Evolutionary conservation across 2,329 filamentous ascomycete species (phyloP).

Genomic region (Verticillium albo-atrum): DNA sequence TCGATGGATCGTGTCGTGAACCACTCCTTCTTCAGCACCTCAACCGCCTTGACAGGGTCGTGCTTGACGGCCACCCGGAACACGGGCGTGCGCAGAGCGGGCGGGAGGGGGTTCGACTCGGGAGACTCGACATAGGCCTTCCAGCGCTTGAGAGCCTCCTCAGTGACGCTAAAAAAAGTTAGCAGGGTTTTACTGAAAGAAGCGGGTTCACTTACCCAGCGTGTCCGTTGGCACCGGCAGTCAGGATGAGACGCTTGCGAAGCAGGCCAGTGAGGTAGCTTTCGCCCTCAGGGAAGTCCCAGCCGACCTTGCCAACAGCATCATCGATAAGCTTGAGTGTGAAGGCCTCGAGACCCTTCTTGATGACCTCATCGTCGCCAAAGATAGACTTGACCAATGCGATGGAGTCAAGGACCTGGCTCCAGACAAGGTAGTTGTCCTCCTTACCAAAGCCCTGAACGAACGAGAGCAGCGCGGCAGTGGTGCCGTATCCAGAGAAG

Average conservation of each 20-base stretch:
- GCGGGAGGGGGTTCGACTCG: conserved; percentile 67
- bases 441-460: conserved; percentile 81
- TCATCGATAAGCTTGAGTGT: conserved; percentile 70
- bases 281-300: conserved; percentile 75
- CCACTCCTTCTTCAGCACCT: conserved; percentile 81
- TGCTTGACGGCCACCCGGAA: conserved; percentile 72
- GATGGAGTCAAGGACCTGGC: conserved; percentile 74
- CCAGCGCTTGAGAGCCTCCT: conserved; percentile 76
- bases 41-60: conserved; percentile 65
- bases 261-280: conserved; percentile 79
- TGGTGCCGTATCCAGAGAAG: conserved; percentile 79
- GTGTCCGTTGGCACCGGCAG: conserved; percentile 74
- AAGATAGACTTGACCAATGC: conserved; percentile 81
- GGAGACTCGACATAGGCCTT: conserved; percentile 69
- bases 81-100: conserved; percentile 74
- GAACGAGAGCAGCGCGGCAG: conserved; percentile 76
- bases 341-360: conserved; percentile 72
- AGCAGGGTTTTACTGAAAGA: background rate
- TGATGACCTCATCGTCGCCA: conserved; percentile 66
- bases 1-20: conserved; percentile 78
- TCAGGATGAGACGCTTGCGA: conserved; percentile 73
- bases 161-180: conserved; percentile 47
- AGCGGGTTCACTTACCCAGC: conserved; percentile 46
- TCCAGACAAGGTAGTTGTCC: conserved; percentile 83
- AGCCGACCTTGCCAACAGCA: conserved; percentile 76